Conservation (phyloP, 371 early-diverging fungal genomes). For the Lichtheimia ramosa region DNA sequence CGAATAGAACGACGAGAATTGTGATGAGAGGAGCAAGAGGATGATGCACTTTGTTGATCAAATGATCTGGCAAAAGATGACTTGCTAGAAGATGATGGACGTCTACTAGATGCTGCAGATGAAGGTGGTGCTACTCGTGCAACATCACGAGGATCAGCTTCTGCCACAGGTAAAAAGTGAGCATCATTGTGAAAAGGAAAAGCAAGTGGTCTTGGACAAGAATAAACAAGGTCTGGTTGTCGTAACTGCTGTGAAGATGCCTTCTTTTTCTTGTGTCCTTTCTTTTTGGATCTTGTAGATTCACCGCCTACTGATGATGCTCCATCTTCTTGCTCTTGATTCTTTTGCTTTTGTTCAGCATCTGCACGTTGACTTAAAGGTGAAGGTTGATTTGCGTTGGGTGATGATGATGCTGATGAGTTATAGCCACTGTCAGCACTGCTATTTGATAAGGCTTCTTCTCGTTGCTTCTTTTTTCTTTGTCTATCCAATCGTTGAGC, state of each 20-base stretch:
- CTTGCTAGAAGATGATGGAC: constrained; percentile 10
- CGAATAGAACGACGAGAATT: constrained; percentile 6
- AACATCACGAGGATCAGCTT: constrained; percentile 51
- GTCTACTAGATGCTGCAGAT: constrained; percentile 10
- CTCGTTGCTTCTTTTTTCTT: constrained; percentile 19
- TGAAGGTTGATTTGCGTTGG: constrained; percentile 15
- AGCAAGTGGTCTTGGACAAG: constrained; percentile 49
- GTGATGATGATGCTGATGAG: constrained; percentile 36
- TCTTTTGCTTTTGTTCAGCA: constrained; percentile 11
- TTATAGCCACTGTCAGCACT: constrained; percentile 45
- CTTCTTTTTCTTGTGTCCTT: constrained; percentile 22
- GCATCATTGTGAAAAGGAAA: constrained; percentile 58
- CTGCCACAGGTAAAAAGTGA: constrained; percentile 52
- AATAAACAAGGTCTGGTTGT: constrained; percentile 47
- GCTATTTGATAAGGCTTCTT: constrained; percentile 34
- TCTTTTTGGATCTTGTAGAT: constrained; percentile 13
- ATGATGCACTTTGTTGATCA: constrained; percentile 21
- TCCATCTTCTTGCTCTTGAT: constrained; percentile 2
- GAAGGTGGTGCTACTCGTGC: constrained; percentile 36
- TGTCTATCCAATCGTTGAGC: constrained; percentile 12
- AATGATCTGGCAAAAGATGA: constrained; percentile 11
- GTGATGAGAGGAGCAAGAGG: not conserved
- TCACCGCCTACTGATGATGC: not conserved
- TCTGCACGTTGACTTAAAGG: constrained; percentile 6
- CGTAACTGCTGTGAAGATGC: constrained; percentile 26